Conservation (phyloP, 163 green algal genomes). For the Chlorella variabilis region DNA sequence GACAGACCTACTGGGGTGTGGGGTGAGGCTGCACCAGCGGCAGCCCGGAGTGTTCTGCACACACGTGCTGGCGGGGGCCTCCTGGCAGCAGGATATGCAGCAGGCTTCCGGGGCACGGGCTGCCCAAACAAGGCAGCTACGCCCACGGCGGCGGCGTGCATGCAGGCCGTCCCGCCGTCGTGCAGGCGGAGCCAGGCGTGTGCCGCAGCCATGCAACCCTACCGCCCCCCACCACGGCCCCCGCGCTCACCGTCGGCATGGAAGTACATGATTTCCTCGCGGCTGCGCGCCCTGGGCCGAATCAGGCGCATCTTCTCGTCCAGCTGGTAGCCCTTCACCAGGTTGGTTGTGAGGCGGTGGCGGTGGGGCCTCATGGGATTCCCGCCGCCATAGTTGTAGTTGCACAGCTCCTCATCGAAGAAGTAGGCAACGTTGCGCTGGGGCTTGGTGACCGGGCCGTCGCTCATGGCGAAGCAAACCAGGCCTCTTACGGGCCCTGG, state of each 20-base stretch:
- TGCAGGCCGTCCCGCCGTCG: no score
- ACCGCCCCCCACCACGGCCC: no score
- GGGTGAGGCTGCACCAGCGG: no score
- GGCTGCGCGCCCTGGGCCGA: constrained; percentile 63
- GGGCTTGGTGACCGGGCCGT: constrained; percentile 11
- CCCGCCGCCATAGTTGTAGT: constrained; percentile 81
- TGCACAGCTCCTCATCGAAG: constrained; percentile 62
- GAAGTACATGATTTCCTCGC: constrained; percentile 86
- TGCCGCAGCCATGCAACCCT: no score
- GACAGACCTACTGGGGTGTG: no score
- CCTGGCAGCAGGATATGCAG: no score
- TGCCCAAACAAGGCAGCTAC: no score
- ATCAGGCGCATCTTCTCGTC: constrained; percentile 78
- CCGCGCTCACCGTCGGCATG: constrained; percentile 89
- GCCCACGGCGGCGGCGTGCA: no score
- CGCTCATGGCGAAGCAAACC: not conserved
- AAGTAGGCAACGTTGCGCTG: constrained; percentile 58
- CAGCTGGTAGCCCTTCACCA: constrained; percentile 88
- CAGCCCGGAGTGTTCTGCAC: no score
- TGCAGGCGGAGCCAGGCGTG: no score
- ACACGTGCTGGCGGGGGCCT: no score
- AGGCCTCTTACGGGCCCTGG: not conserved
- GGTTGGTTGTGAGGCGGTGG: constrained; percentile 81
- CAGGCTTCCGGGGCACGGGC: no score
- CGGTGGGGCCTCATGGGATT: constrained; percentile 94